Evolutionary conservation across 2,329 filamentous ascomycete genomes (phyloP), one percentile per base, ranked within the genome.

Genomic region (Chalaropsis ovoidea): DNA sequence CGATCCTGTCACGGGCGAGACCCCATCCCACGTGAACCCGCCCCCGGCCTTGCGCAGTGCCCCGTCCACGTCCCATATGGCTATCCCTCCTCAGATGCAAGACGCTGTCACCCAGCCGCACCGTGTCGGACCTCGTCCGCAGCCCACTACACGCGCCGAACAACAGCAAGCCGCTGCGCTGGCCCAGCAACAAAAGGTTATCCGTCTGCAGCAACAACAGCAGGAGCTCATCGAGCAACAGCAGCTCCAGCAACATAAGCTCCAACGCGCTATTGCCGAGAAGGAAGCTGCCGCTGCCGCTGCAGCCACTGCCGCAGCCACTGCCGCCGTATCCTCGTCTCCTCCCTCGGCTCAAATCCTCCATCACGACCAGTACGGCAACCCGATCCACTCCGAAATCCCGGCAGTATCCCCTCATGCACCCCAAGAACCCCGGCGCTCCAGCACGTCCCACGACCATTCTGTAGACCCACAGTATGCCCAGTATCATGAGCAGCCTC

Each of bases 1-100:
- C 1, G 89, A 94, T 72, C 90, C 90, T 15, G 82, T 88, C 68
- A 80, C 82, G 63, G 76, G 82, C 69, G 80, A 83, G 69, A 73
- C 78, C 56, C 76, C 81, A 5, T 65, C 60, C 2, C 67, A 67
- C 47, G 35, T 68, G 7, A 68, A 68, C 42, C 60, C 56, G 1
- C 13, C 65, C 11, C 17, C 42, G 1, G 7, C 22, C 19, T 35
- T 49, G 17, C 15, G 19, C n/a, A 60, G 54, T 27, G 35, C 62
- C 22, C 42, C 47, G n/a, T 35, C 54, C 11, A 65, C 61, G 13
- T 47, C 66, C 1, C 66, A 65, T 31, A 65, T 67, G 63, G 66
- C 66, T 2, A 65, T 67, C n/a, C 63, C 60, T 6, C 66, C 66
- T 7, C 66, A 67, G 22, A 67, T 67, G 66, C 66, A 67, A 22